phyloP scores from a whole-genome alignment of 441 rosid genomes.

The Isatis lusitanica region DNA sequence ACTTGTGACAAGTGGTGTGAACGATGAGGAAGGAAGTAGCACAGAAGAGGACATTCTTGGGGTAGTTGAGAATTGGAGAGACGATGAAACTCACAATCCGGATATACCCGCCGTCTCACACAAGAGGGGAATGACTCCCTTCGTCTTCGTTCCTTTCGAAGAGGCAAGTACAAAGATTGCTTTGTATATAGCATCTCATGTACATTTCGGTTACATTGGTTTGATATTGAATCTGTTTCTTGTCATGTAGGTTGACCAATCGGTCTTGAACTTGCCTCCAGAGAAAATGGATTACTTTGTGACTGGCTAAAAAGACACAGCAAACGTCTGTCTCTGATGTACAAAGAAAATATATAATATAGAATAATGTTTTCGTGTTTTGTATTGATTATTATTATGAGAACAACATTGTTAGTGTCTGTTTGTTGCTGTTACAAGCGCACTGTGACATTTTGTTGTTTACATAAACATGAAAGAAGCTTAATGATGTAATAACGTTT shows the following conservation, averaged over 20 bases:
- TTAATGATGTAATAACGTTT: slow-evolving; percentile 4
- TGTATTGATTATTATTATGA: neutral
- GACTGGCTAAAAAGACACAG: slow-evolving; percentile 51
- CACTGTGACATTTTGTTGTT: slow-evolving; percentile 10
- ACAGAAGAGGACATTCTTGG: slow-evolving; percentile 75
- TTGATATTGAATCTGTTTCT: neutral
- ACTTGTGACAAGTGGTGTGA: slow-evolving; percentile 79
- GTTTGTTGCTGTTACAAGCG: slow-evolving; percentile 20
- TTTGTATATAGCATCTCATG: neutral
- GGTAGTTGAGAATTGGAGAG: slow-evolving; percentile 68
- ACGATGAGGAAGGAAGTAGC: slow-evolving; percentile 52
- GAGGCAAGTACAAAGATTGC: slow-evolving; percentile 51
- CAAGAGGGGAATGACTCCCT: slow-evolving; percentile 83
- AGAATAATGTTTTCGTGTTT: slow-evolving; percentile 1
- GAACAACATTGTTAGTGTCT: slow-evolving; percentile 11
- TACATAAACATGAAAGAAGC: slow-evolving; percentile 15
- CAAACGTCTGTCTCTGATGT: slow-evolving; percentile 14
- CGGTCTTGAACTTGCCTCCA: slow-evolving; percentile 81
- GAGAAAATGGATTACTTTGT: slow-evolving; percentile 94
- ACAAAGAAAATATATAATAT: slow-evolving; percentile 25
- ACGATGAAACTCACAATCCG: slow-evolving; percentile 77
- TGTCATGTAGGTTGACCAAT: slow-evolving; percentile 60
- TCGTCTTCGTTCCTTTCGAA: slow-evolving; percentile 84
- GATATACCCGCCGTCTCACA: slow-evolving; percentile 81
- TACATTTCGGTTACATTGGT: neutral